Base-by-base conservation (phyloP, 1,139 yeast species). In the Pichia sp. region DNA sequence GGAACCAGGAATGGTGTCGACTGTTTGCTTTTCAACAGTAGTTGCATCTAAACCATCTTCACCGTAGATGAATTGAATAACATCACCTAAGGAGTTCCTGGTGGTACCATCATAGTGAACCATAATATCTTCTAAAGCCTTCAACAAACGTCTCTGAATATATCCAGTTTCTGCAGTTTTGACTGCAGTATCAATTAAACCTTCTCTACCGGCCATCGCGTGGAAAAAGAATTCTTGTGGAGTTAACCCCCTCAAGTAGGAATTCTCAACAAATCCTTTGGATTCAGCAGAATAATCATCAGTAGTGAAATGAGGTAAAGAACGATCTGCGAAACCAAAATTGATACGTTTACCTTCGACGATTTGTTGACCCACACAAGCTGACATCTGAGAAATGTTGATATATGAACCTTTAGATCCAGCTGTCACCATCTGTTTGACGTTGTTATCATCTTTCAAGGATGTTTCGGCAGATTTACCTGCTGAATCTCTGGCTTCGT, bases 161-260 rank as follows among this genome's bases (percentile, higher is more conserved):
- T 93, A 93, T 75, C 99, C 99, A 38, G 99, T 93, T 75, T 93
- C 99, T 2, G 99, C 99, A 34, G 99, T 95, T 70, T 95, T 95
- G 55, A 95, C 99, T 3, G 70, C 70, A 47, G 99, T 93, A 82
- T 93, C 99, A 72, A 93, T 93, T 71, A 93, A 82, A 82, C 99
- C 99, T 77, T 93, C 99, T 81, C 99, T 90, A 80, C 99, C 99
- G 66, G 99, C 99, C 99, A 95, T 95, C 54, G 99, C 99, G 72
- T 95, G 99, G 87, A 93, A 93, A 70, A 95, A 95, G 72, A 95
- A 95, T 72, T 95, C 99, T 73, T 93, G 99, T 43, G 99, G 99
- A 15, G 99, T 93, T 67, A 95, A 79, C 45, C 99, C 99, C 78
- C 99, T 85, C 68, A 93, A 79, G 67, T 93, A 95, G 11, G 99